A percentile compares a stretch with the other conserved stretches of the same genome.
Evolutionary conservation across 2,329 filamentous ascomycete genomes (phyloP).

Genomic region (Clarireedia paspali): DNA sequence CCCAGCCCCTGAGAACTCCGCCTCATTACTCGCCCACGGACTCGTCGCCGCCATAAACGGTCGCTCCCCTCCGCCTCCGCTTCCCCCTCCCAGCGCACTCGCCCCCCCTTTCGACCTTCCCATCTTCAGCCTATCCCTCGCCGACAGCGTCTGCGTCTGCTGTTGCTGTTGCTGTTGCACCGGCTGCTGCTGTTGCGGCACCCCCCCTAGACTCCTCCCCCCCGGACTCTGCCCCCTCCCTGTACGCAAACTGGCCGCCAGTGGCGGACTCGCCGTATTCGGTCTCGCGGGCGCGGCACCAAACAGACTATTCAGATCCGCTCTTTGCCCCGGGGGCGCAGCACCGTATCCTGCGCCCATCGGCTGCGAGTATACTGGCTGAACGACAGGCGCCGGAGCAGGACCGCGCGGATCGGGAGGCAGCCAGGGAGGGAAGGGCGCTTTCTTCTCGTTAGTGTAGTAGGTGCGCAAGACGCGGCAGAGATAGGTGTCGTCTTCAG

Average conservation of each 20-base stretch:
- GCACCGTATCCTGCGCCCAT: slow-evolving; percentile 48
- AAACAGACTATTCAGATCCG: slow-evolving; percentile 34
- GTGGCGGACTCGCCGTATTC: slow-evolving; percentile 5
- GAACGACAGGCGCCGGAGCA: slow-evolving; percentile 32
- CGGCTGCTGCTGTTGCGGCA: not conserved
- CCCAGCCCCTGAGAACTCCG: slow-evolving; percentile 32
- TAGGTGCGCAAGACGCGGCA: slow-evolving; percentile 88
- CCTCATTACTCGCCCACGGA: slow-evolving; percentile 39
- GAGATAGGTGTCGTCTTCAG: slow-evolving; percentile 88
- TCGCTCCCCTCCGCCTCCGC: slow-evolving; percentile 25
- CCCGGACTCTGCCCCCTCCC: not conserved
- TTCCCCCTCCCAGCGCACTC: slow-evolving; percentile 5
- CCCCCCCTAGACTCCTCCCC: not conserved
- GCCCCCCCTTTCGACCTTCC: slow-evolving; percentile 44
- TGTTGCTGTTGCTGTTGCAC: not conserved
- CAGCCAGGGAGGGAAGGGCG: slow-evolving; percentile 76
- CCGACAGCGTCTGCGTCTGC: slow-evolving; percentile 27
- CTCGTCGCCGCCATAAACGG: slow-evolving; percentile 40
- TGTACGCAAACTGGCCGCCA: slow-evolving; percentile 1
- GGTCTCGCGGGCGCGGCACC: slow-evolving; percentile 30
- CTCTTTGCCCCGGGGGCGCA: slow-evolving; percentile 20
- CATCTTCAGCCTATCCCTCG: slow-evolving; percentile 78
- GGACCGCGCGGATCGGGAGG: slow-evolving; percentile 77
- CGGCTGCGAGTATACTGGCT: slow-evolving; percentile 43
- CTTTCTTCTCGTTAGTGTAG: slow-evolving; percentile 75